These are phyloP conservation scores for Purshia tridentata DNA, from an alignment of 306 rosid genomes.

Conservation along the genomic window DNA sequence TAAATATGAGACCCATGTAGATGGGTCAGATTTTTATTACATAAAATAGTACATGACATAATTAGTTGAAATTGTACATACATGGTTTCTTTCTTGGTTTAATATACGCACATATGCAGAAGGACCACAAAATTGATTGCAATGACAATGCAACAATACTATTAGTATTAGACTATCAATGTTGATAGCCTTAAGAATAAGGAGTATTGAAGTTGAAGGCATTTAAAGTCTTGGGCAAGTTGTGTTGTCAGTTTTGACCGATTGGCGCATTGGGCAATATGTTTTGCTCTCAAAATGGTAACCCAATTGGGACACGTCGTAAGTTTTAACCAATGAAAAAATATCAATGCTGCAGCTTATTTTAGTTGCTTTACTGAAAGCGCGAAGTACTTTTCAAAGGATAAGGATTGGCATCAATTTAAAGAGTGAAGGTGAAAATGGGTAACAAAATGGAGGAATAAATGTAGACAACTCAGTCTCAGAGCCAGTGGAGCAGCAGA, in stretches of 20 bases:
- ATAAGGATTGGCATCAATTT: slow-evolving; percentile 1
- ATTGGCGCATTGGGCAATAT: not conserved
- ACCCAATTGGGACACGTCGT: not conserved
- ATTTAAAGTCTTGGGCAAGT: slow-evolving; percentile 3
- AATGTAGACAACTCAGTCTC: not conserved
- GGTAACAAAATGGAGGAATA: not conserved
- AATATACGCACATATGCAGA: not conserved
- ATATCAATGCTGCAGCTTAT: not conserved
- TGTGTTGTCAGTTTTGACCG: not conserved
- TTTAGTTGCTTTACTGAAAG: not conserved
- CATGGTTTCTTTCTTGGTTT: too few species aligned
- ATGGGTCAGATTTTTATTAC: too few species aligned
- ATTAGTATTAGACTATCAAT: not conserved
- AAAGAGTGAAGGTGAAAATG: not conserved
- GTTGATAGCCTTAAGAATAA: not conserved
- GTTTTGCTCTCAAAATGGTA: not conserved
- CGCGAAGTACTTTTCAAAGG: slow-evolving; percentile 1
- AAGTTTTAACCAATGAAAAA: not conserved
- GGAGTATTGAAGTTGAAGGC: slow-evolving; percentile 7
- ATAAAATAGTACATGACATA: too few species aligned
- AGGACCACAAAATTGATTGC: slow-evolving; percentile 16
- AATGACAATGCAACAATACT: not conserved
- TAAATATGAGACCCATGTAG: too few species aligned
- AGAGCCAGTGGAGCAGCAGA: not conserved
- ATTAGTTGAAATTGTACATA: too few species aligned